Base-by-base conservation (phyloP, 2,329 filamentous ascomycete genomes). In the Sporothrix dimorphospora region DNA sequence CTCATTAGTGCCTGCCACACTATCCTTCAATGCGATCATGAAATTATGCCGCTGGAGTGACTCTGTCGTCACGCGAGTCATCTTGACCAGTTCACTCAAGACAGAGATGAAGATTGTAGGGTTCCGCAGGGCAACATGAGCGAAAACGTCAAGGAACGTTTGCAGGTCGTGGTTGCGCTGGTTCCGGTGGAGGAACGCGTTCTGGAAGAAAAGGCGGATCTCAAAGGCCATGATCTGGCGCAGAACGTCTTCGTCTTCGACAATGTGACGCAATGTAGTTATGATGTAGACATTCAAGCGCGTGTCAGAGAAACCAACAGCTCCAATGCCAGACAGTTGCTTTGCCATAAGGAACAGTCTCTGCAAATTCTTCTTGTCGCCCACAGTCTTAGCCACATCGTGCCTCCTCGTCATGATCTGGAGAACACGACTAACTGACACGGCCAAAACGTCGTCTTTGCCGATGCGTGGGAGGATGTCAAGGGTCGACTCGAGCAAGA, bases 321-420 rank as follows among this genome's bases (percentile, higher is more conserved):
- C 92, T 7, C 92, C 92, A 40, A 90, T 87, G 34, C 92, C 92
- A 24, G 93, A 91, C 73, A 98, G 88, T 80, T 98, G 95, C 80
- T 97, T 97, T 72, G 95, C 90, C 93, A 98, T 97, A 69, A 98
- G 88, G 81, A 99, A 98, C 27, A 99, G 85, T 38, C 94, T 89
- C 78, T 96, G 93, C 66, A 99, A 85, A 77, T 97, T 97, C 79
- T 91, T 92, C 83, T 94, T 97, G 79, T 97, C 92, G 5, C 93
- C 93, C 63, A 98, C 86, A 59, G 87, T 85, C 75, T 89, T 87
- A 1, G 96, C 94, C 74, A 97, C 86, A 16, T 88, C 85, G 68
- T 94, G 91, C 73, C 89, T 88, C 27, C 97, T 89, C 1, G 96
- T 98, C 40, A 99, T 84, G 74, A 98, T 94, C 40, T 97, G 93